phyloP scores from a whole-genome alignment of 805 yeast genomes.

The Komagataella kurtzmanii region DNA sequence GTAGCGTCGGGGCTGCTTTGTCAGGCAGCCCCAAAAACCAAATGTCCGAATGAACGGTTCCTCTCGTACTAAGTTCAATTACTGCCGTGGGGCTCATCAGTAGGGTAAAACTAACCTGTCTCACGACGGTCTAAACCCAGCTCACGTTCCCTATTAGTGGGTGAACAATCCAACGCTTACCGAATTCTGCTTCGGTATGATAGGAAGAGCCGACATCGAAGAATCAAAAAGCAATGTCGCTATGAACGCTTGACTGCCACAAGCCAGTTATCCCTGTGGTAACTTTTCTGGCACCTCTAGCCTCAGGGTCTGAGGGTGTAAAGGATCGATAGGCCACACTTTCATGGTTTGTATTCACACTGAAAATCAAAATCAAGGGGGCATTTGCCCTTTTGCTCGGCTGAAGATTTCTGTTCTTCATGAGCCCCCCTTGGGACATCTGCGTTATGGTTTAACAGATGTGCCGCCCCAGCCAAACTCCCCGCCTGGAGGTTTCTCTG shows the following conservation, averaged over 20 bases:
- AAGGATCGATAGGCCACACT: constrained; percentile 37
- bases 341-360: constrained; percentile 21
- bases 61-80: too few species aligned
- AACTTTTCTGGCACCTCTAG: constrained; percentile 31
- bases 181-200: constrained; percentile 36
- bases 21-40: too few species aligned
- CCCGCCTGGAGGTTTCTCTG: background rate
- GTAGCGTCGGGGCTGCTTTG: too few species aligned
- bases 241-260: constrained; percentile 35
- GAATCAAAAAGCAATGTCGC: constrained; percentile 33
- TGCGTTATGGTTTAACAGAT: background rate
- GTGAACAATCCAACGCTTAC: too few species aligned
- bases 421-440: background rate
- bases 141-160: too few species aligned
- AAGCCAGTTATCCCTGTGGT: constrained; percentile 31
- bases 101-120: too few species aligned
- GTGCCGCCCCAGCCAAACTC: background rate
- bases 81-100: too few species aligned
- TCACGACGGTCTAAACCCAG: too few species aligned
- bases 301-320: constrained; percentile 30
- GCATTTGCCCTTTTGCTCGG: background rate
- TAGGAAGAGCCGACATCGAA: constrained; percentile 37
- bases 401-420: background rate
- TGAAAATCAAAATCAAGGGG: constrained; percentile 9
- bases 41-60: too few species aligned